Evolutionary conservation across 2,329 filamentous ascomycete genomes (phyloP).

Genomic region (Diaporthe longicolla): DNA sequence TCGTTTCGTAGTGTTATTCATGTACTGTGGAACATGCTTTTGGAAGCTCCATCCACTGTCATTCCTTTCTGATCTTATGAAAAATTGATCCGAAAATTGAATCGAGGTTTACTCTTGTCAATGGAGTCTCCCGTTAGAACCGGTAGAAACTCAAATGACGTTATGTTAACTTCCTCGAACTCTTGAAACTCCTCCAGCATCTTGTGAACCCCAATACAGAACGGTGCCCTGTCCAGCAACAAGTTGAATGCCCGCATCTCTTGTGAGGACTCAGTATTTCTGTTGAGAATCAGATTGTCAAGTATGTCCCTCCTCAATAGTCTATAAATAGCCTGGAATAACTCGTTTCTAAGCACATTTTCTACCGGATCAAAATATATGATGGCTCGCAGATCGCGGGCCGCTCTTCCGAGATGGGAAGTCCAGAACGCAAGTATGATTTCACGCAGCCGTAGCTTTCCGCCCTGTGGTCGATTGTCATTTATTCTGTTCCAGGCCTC

Average conservation of each 20-base stretch:
- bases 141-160: not conserved
- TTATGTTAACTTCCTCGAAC: not conserved
- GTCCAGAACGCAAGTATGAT: not conserved
- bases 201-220: not conserved
- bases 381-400: not conserved
- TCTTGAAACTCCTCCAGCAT: slow-evolving; percentile 8
- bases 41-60: not conserved
- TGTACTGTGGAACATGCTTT: not conserved
- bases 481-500: not conserved
- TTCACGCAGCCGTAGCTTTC: not conserved
- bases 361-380: not conserved
- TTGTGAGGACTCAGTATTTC: not conserved
- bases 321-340: not conserved
- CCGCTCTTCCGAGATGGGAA: not conserved
- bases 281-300: not conserved
- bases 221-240: not conserved
- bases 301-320: not conserved
- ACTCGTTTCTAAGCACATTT: not conserved
- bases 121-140: not conserved
- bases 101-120: not conserved
- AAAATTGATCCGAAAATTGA: not conserved
- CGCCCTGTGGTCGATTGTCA: not conserved
- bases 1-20: too few relatives aligned
- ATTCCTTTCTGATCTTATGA: not conserved
- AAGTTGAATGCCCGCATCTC: not conserved